phyloP scores from a whole-genome alignment of 768 basidiomycete species.

The Leucocoprinus leucothites region DNA sequence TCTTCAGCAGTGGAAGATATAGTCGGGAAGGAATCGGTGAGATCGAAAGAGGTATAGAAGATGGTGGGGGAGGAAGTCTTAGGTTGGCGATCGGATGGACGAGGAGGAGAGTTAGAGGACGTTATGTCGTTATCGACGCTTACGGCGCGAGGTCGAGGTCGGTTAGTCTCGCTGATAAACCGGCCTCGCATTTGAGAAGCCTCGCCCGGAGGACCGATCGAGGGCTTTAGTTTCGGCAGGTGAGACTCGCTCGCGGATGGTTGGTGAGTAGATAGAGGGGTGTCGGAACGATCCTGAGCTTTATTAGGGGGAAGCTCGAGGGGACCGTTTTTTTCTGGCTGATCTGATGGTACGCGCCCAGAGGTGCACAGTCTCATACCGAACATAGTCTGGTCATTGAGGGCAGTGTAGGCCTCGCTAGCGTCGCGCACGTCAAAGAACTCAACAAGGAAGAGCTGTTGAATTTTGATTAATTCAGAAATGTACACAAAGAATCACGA shows the following conservation, averaged over 20 bases:
- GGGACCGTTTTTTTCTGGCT: slow-evolving; percentile 14
- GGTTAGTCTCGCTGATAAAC: slow-evolving; percentile 14
- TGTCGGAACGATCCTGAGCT: slow-evolving; percentile 15
- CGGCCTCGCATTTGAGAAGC: slow-evolving; percentile 33
- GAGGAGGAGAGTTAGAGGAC: slow-evolving; percentile 12
- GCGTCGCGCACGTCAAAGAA: slow-evolving; percentile 68
- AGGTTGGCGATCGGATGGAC: neutral
- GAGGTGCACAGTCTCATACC: slow-evolving; percentile 49
- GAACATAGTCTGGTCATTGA: slow-evolving; percentile 48
- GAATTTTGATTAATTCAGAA: neutral
- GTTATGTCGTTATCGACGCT: slow-evolving; percentile 6
- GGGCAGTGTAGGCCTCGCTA: slow-evolving; percentile 42
- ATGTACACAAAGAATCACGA: neutral
- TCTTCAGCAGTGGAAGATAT: neutral
- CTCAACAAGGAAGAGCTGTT: slow-evolving; percentile 52
- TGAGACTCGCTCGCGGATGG: slow-evolving; percentile 18
- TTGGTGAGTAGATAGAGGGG: slow-evolving; percentile 13
- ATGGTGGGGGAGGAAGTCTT: slow-evolving; percentile 27
- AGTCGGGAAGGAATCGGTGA: slow-evolving; percentile 16
- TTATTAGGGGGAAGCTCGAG: slow-evolving; percentile 5
- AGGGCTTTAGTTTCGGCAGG: slow-evolving; percentile 14
- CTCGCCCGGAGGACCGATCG: slow-evolving; percentile 28
- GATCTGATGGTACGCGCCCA: slow-evolving; percentile 21
- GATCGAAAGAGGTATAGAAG: slow-evolving; percentile 27
- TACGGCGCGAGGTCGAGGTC: slow-evolving; percentile 8